Conservation (phyloP, 306 rosid genomes). For the Cyamopsis tetragonoloba region DNA sequence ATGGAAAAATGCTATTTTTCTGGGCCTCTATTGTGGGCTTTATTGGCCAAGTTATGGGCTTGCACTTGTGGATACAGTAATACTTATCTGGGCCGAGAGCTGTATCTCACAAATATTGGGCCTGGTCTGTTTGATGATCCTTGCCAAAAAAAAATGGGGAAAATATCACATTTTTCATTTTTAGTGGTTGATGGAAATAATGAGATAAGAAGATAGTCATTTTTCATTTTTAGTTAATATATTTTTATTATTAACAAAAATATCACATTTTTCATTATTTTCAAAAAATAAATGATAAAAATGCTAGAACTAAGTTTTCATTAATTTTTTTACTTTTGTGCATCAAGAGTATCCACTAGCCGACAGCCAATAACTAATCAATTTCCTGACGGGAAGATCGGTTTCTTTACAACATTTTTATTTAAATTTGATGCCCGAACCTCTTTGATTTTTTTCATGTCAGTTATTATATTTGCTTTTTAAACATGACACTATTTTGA, state of each 20-base stretch:
- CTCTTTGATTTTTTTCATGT: constrained; percentile 6
- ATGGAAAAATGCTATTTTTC: background rate
- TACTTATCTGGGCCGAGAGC: background rate
- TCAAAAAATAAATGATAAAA: background rate
- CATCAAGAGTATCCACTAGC: no score
- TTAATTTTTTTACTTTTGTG: background rate
- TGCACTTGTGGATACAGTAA: no score
- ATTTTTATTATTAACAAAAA: background rate
- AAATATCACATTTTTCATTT: no score
- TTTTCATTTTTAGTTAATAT: background rate
- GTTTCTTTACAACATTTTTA: background rate
- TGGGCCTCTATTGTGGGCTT: background rate
- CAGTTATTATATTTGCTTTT: background rate
- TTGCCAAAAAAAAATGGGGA: background rate
- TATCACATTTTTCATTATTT: background rate
- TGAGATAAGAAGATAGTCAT: background rate
- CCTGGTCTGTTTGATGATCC: background rate
- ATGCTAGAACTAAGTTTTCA: background rate
- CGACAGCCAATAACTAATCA: no score
- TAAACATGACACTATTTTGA: background rate
- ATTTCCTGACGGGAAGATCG: no score
- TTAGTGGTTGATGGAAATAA: background rate
- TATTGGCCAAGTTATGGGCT: no score
- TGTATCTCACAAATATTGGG: background rate
- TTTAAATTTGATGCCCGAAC: background rate